phyloP scores from a whole-genome alignment of 768 basidiomycete genomes.

The Auriscalpium orientale region DNA sequence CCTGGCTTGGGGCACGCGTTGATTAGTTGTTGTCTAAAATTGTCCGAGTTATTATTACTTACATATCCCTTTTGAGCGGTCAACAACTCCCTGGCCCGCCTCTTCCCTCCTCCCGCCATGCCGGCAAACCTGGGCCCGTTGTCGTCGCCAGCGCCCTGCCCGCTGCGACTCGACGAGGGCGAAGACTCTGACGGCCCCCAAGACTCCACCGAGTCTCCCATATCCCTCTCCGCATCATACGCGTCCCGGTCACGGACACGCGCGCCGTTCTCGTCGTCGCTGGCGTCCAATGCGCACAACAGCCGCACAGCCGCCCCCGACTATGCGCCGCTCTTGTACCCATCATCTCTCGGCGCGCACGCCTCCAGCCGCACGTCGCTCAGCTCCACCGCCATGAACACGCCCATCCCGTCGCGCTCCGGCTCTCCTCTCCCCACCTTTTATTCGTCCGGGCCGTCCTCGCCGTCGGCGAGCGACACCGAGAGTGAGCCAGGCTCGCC shows the following conservation, averaged over 20 bases:
- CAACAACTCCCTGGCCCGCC: neutral
- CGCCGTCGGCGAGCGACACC: conserved; percentile 51
- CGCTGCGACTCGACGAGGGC: neutral
- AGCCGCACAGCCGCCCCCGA: neutral
- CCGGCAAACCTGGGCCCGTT: neutral
- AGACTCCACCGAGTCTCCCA: neutral
- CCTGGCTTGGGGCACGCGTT: too few species aligned
- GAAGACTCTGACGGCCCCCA: neutral
- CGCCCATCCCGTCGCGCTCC: conserved; percentile 58
- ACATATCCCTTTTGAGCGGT: neutral
- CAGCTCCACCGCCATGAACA: conserved; percentile 27
- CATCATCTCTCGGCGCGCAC: neutral
- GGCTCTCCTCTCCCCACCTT: conserved; percentile 53
- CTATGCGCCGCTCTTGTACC: neutral
- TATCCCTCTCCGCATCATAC: neutral
- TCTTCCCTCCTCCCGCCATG: neutral
- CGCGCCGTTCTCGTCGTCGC: neutral
- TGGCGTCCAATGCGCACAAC: neutral
- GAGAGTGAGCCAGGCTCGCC: conserved; percentile 47
- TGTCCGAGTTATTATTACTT: too few species aligned
- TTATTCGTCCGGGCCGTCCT: conserved; percentile 39
- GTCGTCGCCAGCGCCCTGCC: neutral
- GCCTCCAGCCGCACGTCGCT: conserved; percentile 14
- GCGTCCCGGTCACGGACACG: conserved; percentile 14
- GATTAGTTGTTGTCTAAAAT: too few species aligned